Evolutionary conservation across 2,329 filamentous ascomycete species (phyloP), one percentile per base, ranked within the genome.

Genomic region (Zalaria obscura): DNA sequence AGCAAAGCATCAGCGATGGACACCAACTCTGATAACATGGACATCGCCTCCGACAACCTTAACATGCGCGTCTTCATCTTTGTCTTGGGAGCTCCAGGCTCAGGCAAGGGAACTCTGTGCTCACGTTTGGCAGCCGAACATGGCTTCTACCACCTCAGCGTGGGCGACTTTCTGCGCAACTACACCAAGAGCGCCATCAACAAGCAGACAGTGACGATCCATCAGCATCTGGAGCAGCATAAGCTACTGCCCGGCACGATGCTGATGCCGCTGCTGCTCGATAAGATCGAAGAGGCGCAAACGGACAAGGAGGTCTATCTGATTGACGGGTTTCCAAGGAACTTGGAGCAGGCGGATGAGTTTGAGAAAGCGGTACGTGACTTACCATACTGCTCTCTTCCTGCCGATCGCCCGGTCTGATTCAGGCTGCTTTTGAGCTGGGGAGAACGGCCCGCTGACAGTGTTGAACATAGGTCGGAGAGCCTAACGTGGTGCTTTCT

Each of bases 21-120:
- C 18, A 18, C 18, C 18, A 18, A 2, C 18, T 18, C 18, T 18
- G 18, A 18, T 18, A 18, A 18, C 35, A 40, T 42, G 36, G 41
- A 41, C 43, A 40, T 48, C 33, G 28, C 4, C 18, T 8, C 38
- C 28, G 33, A 41, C 26, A 18, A 25, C 25, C 18, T 25, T 2
- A 18, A 18, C 18, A 18, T 18, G 18, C 18, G 18, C 18, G 18
- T 18, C 18, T 18, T 18, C 18, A 18, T 18, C 18, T 18, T 18
- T 2, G 18, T 18, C 18, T 10, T 45, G 47, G 57, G 55, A 8
- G 46, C 51, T 26, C 59, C 57, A 11, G 56, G 55, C 27, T 49
- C 56, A 26, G 56, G 58, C 10, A 60, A 60, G 51, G 56, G 57
- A 8, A 59, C 55, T 2, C 47, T 58, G 4, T 58, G 56, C 45